Evolutionary conservation across 192 early-diverging fungal species (phyloP), one percentile per base, ranked within the genome.

Genomic region (Entomortierella lignicola): DNA sequence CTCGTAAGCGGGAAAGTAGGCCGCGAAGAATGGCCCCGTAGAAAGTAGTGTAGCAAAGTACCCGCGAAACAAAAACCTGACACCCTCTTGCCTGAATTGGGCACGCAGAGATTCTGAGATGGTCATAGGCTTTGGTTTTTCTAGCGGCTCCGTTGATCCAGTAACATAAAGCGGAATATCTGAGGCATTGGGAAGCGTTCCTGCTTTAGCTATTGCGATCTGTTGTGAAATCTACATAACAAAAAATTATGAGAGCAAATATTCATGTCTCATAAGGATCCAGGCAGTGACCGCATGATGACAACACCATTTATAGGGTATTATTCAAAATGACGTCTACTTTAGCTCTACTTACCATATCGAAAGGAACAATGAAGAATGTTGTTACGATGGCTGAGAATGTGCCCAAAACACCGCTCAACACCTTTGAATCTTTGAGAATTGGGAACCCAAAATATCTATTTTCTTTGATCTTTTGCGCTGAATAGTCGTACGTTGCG

Each of bases 401-500:
- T 5, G 80, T 39, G 1, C 80, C 80, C 18, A 81, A 25, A 30
- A 63, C 32, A 11, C 55, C 65, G 12, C 69, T 67, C 2, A 74
- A 25, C 3, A 69, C 57, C 2, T 55, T 51, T 2, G 58, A 60
- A 58, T 81, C 58, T 25, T 34, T 56, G 6, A 81, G 44, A 25
- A 74, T 55, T 6, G 58, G 63, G 26, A 39, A 67, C 21, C 71
- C 69, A 61, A 66, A 66, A 34, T 68, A 68, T 15, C 55, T 59
- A 39, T 73, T 18, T 47, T 69, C 51, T 15, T 64, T 63, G 57
- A 81, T 60, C 34, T 43, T 51, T 31, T 72, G 65, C 7, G 60
- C 65, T 13, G 66, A 55, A 53, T 63, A 72, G 25, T 81, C 80
- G 26, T 81, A 81, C 17, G 80, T 72, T 8, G 70, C 80, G 59